phyloP scores from a whole-genome alignment of 2,329 filamentous ascomycete species.

The Aspergillus jensenii region DNA sequence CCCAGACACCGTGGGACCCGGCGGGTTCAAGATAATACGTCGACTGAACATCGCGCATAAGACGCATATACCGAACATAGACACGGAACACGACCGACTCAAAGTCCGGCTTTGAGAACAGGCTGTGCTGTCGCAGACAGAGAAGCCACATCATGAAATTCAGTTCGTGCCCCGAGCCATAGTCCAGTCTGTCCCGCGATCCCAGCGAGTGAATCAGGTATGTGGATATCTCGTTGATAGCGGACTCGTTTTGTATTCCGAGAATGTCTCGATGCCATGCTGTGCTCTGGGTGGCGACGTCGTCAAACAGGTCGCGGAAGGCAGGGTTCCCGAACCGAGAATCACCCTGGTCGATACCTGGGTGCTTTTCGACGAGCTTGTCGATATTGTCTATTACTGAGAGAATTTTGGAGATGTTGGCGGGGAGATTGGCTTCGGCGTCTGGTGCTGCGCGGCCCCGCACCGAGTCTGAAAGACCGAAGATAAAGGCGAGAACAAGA shows the following conservation, averaged over 20 bases:
- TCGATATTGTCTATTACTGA: constrained; percentile 70
- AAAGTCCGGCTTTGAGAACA: constrained; percentile 68
- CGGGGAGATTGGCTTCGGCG: constrained; percentile 39
- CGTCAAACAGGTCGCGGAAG: constrained; percentile 76
- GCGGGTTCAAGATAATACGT: constrained; percentile 97
- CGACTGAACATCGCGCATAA: constrained; percentile 86
- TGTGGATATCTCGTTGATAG: constrained; percentile 69
- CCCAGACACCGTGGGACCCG: constrained; percentile 97
- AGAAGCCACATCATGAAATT: constrained; percentile 97
- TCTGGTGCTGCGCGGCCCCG: constrained; percentile 44
- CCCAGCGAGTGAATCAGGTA: constrained; percentile 86
- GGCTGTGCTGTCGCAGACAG: constrained; percentile 78
- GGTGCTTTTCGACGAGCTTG: constrained; percentile 64
- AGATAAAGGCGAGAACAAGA: constrained; percentile 81
- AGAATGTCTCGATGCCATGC: constrained; percentile 44
- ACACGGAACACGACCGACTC: constrained; percentile 71
- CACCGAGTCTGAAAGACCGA: constrained; percentile 80
- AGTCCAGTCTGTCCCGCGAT: constrained; percentile 85
- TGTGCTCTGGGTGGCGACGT: constrained; percentile 40
- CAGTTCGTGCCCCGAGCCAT: constrained; percentile 94
- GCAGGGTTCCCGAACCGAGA: constrained; percentile 93
- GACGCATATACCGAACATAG: constrained; percentile 75
- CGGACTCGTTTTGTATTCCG: constrained; percentile 42
- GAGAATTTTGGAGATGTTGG: constrained; percentile 63
- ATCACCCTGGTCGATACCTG: constrained; percentile 80